phyloP scores from a whole-genome alignment of 2,329 filamentous ascomycete species.

The Dactylellina cionopaga region DNA sequence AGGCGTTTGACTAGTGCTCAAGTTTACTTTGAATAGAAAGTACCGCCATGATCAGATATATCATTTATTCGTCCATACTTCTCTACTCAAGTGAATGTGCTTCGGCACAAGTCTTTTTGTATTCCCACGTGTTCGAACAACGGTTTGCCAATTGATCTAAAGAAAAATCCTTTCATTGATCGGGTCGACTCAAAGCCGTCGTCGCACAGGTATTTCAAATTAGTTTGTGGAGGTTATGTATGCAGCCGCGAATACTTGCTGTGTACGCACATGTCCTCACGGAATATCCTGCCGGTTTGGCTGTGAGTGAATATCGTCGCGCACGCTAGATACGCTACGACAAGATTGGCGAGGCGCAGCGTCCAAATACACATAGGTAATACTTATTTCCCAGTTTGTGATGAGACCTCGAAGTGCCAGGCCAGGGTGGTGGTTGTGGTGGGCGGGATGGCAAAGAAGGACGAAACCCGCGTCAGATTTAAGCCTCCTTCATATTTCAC shows the following conservation, averaged over 20 bases:
- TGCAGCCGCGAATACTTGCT: too few species aligned
- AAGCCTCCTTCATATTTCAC: slow-evolving; percentile 30
- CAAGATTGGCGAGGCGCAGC: slow-evolving; percentile 38
- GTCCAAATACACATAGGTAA: too few species aligned
- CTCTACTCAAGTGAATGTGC: too few species aligned
- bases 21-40: too few species aligned
- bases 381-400: too few species aligned
- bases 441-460: not conserved
- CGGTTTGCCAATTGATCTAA: not conserved
- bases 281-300: slow-evolving; percentile 3
- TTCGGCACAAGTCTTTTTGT: too few species aligned
- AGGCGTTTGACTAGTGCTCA: too few species aligned
- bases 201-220: slow-evolving; percentile 9
- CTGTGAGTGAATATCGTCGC: slow-evolving; percentile 9
- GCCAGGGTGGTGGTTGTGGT: slow-evolving; percentile 15
- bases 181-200: too few species aligned
- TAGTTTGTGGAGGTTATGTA: too few species aligned
- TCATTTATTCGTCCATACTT: too few species aligned
- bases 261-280: not conserved
- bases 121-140: too few species aligned
- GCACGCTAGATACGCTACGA: slow-evolving; percentile 35
- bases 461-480: slow-evolving; percentile 45
- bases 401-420: not conserved
- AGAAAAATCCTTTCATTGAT: slow-evolving; percentile 7
- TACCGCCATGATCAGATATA: too few species aligned